Conservation (phyloP, 495 filamentous ascomycete genomes). For the Entonaema liquescens region DNA sequence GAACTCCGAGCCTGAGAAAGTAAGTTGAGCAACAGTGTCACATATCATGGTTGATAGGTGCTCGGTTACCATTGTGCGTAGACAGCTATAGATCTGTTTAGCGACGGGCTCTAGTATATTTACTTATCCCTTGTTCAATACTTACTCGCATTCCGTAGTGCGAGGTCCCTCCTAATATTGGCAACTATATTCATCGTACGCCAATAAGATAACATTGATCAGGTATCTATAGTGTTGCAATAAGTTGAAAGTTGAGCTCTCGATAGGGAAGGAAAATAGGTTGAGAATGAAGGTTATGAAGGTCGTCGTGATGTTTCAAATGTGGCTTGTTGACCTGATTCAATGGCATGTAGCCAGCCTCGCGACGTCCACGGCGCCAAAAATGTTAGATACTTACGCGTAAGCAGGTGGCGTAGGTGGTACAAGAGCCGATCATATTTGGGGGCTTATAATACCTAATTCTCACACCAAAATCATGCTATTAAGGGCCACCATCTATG, state of each 20-base stretch:
- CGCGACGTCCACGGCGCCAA: background rate
- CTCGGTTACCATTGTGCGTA: constrained; percentile 31
- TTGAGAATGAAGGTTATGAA: background rate
- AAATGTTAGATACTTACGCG: background rate
- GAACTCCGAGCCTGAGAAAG: constrained; percentile 8
- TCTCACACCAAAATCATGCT: background rate
- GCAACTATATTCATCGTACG: constrained; percentile 15
- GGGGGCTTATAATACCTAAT: background rate
- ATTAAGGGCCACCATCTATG: too few relatives aligned
- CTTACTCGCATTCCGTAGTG: constrained; percentile 27
- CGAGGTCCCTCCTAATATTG: constrained; percentile 14
- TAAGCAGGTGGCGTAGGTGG: background rate
- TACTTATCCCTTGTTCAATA: background rate
- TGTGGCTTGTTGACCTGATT: background rate
- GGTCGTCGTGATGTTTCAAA: background rate
- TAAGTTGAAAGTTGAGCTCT: background rate
- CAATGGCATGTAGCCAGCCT: background rate
- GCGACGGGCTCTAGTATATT: background rate
- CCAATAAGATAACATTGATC: background rate
- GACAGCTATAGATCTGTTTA: constrained; percentile 13
- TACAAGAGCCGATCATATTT: background rate
- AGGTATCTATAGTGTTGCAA: background rate
- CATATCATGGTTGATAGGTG: background rate
- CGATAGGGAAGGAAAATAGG: background rate
- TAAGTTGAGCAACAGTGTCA: background rate